These are phyloP conservation scores for Trichoderma gracile DNA, from an alignment of 2,329 filamentous ascomycete genomes.

Conservation along the genomic window DNA sequence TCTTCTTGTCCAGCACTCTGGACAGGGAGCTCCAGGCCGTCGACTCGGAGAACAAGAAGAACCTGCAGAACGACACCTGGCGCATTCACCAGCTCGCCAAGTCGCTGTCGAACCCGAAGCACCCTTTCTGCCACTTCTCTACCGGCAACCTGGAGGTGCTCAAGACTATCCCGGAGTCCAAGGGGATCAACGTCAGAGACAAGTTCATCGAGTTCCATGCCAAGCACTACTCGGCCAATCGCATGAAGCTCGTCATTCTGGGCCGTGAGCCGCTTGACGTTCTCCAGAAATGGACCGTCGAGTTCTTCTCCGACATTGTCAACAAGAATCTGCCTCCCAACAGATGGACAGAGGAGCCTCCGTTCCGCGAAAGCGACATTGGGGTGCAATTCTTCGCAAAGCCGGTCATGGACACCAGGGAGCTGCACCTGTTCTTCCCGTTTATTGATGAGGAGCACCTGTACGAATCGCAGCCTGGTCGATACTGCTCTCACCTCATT, in stretches of 20 bases:
- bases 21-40: constrained; percentile 87
- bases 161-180: constrained; percentile 75
- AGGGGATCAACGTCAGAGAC: constrained; percentile 80
- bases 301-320: constrained; percentile 77
- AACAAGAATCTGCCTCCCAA: constrained; percentile 75
- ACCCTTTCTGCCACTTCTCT: constrained; percentile 89
- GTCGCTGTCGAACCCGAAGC: constrained; percentile 79
- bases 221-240: constrained; percentile 87
- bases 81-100: constrained; percentile 85
- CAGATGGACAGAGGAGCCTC: constrained; percentile 54
- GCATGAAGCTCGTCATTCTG: constrained; percentile 87
- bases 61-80: constrained; percentile 88
- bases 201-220: constrained; percentile 93
- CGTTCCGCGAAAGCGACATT: constrained; percentile 52
- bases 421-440: constrained; percentile 78
- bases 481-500: constrained; percentile 85
- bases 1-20: constrained; percentile 81
- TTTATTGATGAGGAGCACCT: constrained; percentile 81
- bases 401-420: constrained; percentile 84
- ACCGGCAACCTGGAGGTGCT: constrained; percentile 86
- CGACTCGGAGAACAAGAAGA: constrained; percentile 97
- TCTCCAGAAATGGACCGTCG: constrained; percentile 78
- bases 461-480: constrained; percentile 77
- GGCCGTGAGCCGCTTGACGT: constrained; percentile 80
- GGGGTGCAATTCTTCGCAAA: constrained; percentile 79